phyloP scores from a whole-genome alignment of 306 rosid genomes.

The Alnus glutinosa region DNA sequence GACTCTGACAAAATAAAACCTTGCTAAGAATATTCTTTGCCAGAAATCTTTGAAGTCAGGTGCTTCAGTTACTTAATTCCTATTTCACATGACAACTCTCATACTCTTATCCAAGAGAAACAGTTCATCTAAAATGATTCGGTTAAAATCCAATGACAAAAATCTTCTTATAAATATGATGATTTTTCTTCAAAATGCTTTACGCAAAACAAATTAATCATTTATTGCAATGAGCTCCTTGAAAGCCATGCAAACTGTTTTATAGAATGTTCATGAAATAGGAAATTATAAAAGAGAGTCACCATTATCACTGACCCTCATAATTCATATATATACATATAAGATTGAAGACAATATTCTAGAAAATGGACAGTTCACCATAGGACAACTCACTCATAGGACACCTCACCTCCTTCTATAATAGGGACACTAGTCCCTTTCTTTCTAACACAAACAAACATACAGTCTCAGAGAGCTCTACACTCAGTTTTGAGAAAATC shows the following conservation, averaged over 20 bases:
- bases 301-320: too few relatives aligned
- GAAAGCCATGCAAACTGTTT: not conserved
- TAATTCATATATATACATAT: too few relatives aligned
- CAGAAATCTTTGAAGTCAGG: not conserved
- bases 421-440: too few relatives aligned
- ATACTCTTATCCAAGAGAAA: not conserved
- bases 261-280: too few relatives aligned
- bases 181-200: not conserved
- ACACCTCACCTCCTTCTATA: too few relatives aligned
- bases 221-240: not conserved
- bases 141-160: not conserved
- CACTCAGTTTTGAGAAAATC: not conserved
- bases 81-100: not conserved
- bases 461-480: not conserved
- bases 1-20: not conserved
- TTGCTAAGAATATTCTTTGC: not conserved
- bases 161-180: not conserved
- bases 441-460: not conserved
- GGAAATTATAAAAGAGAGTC: too few relatives aligned
- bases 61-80: not conserved
- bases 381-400: too few relatives aligned
- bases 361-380: too few relatives aligned
- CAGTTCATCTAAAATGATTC: not conserved
- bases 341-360: too few relatives aligned
- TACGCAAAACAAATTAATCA: slow-evolving; percentile 2